A percentile compares a stretch with the other conserved stretches of the same genome.
Conservation (phyloP, 768 basidiomycete species). For the Trametes cinnabarina region DNA sequence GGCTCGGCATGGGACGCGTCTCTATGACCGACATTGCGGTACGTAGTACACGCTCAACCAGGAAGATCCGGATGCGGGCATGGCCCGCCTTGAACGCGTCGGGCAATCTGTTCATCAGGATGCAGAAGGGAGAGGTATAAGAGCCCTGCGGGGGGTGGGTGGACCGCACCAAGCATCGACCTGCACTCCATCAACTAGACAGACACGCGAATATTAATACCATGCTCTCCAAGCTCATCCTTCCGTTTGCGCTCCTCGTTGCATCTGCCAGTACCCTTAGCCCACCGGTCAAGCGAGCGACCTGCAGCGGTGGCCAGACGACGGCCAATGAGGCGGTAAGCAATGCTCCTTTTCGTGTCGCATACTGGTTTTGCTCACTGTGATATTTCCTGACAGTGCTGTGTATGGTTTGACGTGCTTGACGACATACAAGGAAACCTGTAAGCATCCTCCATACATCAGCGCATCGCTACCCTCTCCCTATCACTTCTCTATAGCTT, state of each 20-base stretch:
- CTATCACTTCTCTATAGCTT: neutral
- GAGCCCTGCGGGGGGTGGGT: neutral
- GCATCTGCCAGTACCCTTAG: constrained; percentile 6
- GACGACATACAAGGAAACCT: constrained; percentile 17
- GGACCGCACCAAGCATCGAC: neutral
- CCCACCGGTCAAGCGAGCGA: constrained; percentile 11
- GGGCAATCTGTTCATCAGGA: neutral
- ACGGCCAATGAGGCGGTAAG: constrained; percentile 16
- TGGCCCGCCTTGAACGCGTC: constrained; percentile 2
- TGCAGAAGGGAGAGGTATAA: neutral
- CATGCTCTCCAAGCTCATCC: constrained; percentile 14
- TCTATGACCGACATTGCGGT: constrained; percentile 1
- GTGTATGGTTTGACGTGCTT: constrained; percentile 19
- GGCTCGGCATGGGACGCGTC: neutral
- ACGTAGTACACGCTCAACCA: neutral
- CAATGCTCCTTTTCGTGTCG: neutral
- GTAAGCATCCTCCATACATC: neutral
- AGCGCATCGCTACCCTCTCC: neutral
- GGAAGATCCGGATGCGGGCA: constrained; percentile 1
- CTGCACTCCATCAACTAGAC: neutral
- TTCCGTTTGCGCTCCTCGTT: constrained; percentile 7
- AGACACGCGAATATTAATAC: neutral
- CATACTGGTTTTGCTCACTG: no score
- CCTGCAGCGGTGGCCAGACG: constrained; percentile 20
- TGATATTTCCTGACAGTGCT: constrained; percentile 3